Conservation (phyloP, 2,329 filamentous ascomycete genomes). For the Aspergillus niger region DNA sequence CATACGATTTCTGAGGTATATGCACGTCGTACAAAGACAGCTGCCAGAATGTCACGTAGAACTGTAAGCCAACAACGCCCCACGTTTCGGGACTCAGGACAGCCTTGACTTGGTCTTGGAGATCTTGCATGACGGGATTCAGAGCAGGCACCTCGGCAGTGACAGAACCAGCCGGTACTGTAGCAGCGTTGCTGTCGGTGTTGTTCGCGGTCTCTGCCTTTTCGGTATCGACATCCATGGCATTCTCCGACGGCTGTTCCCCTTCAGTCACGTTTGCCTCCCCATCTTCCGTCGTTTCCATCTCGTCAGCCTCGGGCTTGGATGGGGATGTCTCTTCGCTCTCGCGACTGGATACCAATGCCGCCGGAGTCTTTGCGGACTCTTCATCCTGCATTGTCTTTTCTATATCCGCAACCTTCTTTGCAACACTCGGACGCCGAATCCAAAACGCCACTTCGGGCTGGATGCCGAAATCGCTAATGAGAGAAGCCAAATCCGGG, state of each 20-base stretch:
- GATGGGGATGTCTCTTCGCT: slow-evolving; percentile 23
- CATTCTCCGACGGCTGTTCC: slow-evolving; percentile 23
- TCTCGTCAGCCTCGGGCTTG: slow-evolving; percentile 27
- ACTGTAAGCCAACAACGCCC: slow-evolving; percentile 71
- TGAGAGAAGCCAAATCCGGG: slow-evolving; percentile 71
- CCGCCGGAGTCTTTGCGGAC: not conserved
- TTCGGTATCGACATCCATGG: slow-evolving; percentile 41
- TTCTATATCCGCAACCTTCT: slow-evolving; percentile 57
- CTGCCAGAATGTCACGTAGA: slow-evolving; percentile 92
- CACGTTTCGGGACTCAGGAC: slow-evolving; percentile 65
- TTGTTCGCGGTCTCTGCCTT: slow-evolving; percentile 20
- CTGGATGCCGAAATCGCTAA: slow-evolving; percentile 77
- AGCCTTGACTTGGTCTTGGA: slow-evolving; percentile 69
- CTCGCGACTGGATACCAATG: slow-evolving; percentile 20
- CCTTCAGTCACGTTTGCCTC: slow-evolving; percentile 22
- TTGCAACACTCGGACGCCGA: slow-evolving; percentile 71
- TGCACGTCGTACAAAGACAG: slow-evolving; percentile 79
- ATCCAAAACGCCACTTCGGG: slow-evolving; percentile 83
- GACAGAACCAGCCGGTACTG: slow-evolving; percentile 24
- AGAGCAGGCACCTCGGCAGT: slow-evolving; percentile 53
- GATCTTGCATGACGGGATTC: slow-evolving; percentile 70
- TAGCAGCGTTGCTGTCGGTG: slow-evolving; percentile 18
- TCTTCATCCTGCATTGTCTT: slow-evolving; percentile 33
- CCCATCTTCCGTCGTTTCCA: slow-evolving; percentile 38
- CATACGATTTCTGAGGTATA: slow-evolving; percentile 75